phyloP scores from a whole-genome alignment of 257 asterid species.

The Gardenia jasminoides region DNA sequence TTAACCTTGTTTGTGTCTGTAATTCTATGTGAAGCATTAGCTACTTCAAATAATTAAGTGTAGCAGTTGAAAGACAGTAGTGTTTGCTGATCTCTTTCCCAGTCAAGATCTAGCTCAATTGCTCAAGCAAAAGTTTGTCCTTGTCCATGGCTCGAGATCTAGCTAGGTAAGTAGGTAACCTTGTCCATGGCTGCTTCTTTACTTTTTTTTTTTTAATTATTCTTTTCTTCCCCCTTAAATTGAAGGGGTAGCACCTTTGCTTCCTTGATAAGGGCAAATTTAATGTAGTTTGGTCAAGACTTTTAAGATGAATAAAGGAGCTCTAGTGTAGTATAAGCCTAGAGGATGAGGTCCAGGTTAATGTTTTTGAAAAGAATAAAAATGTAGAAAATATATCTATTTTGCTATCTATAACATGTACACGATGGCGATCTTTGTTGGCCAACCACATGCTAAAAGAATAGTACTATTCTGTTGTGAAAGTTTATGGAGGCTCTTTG shows the following conservation, averaged over 20 bases:
- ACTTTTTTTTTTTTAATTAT: not conserved
- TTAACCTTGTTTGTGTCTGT: not conserved
- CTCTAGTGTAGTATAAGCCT: not conserved
- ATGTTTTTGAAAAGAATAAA: not conserved
- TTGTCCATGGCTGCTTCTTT: too few relatives aligned
- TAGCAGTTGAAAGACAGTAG: not conserved
- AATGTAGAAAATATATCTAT: not conserved
- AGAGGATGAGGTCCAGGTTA: not conserved
- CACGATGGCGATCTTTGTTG: not conserved
- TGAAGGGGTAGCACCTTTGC: not conserved
- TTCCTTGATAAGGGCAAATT: not conserved
- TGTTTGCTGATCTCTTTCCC: not conserved
- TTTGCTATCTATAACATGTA: not conserved
- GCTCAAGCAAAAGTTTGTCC: not conserved
- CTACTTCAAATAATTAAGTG: slow-evolving; percentile 2
- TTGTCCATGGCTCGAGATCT: too few relatives aligned
- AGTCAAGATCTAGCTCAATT: not conserved
- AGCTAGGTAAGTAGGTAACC: too few relatives aligned
- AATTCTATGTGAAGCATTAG: not conserved
- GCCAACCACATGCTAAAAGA: not conserved
- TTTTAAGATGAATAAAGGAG: too few relatives aligned
- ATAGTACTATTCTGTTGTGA: not conserved
- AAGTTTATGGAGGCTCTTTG: not conserved
- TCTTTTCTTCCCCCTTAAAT: too few relatives aligned
- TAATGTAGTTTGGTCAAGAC: too few relatives aligned